These are phyloP conservation scores for Annulohypoxylon nitens DNA, from an alignment of 495 filamentous ascomycete species.

Conservation along the genomic window DNA sequence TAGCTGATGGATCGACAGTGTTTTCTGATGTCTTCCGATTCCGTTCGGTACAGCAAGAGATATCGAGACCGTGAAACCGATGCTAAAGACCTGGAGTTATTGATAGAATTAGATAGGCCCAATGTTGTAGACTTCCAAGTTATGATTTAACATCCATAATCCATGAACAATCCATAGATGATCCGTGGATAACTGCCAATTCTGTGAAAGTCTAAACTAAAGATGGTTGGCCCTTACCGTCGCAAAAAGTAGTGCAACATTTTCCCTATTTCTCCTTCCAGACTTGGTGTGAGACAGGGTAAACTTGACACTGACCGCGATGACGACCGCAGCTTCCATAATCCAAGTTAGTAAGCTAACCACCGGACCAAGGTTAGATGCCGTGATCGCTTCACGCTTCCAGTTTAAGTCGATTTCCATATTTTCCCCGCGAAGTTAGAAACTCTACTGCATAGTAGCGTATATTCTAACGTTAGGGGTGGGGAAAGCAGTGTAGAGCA, in stretches of 20 bases:
- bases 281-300: background rate
- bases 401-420: background rate
- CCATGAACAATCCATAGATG: background rate
- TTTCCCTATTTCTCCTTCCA: background rate
- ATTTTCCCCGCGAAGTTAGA: background rate
- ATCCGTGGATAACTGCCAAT: background rate
- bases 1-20: background rate
- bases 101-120: too few relatives aligned
- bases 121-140: too few relatives aligned
- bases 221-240: background rate
- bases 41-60: constrained; percentile 2
- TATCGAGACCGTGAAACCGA: constrained; percentile 1
- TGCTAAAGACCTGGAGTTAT: background rate
- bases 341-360: constrained; percentile 10
- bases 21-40: constrained; percentile 3
- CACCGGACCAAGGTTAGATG: constrained; percentile 1
- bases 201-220: background rate
- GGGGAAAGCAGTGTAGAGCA: background rate
- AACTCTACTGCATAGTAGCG: background rate
- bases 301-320: constrained; percentile 8
- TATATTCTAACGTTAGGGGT: background rate
- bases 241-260: constrained; percentile 1
- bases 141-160: too few relatives aligned
- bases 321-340: constrained; percentile 2
- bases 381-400: constrained; percentile 11